Evolutionary conservation across 352 stramenopile genomes (phyloP).

Genomic region (Phytophthora citricola): DNA sequence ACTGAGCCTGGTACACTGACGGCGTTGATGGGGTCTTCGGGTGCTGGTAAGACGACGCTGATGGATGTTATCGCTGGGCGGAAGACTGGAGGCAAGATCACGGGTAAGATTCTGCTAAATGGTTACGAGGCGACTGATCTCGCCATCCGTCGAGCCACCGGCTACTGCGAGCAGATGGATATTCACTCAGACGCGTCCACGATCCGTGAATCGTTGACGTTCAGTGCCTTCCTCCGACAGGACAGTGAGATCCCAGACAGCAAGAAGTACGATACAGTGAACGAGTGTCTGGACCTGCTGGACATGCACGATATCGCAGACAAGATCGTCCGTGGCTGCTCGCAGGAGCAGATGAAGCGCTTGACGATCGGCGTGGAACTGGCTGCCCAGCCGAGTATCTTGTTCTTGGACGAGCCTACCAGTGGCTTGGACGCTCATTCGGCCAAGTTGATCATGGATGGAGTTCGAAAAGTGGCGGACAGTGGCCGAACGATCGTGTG

Average conservation of each 20-base stretch:
- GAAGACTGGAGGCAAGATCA: constrained; percentile 60
- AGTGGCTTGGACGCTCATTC: constrained; percentile 20
- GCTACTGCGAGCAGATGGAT: constrained; percentile 83
- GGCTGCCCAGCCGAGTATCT: constrained; percentile 75
- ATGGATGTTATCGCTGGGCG: constrained; percentile 23
- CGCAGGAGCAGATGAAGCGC: constrained; percentile 54
- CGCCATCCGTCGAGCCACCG: constrained; percentile 48
- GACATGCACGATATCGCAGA: constrained; percentile 46
- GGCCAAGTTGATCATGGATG: constrained; percentile 79
- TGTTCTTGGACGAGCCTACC: constrained; percentile 48
- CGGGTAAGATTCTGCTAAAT: constrained; percentile 59
- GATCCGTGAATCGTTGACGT: constrained; percentile 64
- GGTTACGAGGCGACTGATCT: constrained; percentile 48
- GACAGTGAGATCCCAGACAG: constrained; percentile 24
- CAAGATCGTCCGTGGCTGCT: constrained; percentile 40
- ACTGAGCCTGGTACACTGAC: constrained; percentile 70
- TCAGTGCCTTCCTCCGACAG: constrained; percentile 39
- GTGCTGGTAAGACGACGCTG: constrained; percentile 36
- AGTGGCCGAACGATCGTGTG: constrained; percentile 79
- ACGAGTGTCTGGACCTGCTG: constrained; percentile 44
- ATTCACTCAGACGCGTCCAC: constrained; percentile 85
- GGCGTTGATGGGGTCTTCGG: constrained; percentile 83
- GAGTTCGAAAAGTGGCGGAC: constrained; percentile 78
- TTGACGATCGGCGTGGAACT: constrained; percentile 65
- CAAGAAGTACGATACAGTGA: constrained; percentile 45